These are phyloP conservation scores for Oryza punctata DNA, from an alignment of 176 grass and related monocot genomes.

Conservation along the genomic window DNA sequence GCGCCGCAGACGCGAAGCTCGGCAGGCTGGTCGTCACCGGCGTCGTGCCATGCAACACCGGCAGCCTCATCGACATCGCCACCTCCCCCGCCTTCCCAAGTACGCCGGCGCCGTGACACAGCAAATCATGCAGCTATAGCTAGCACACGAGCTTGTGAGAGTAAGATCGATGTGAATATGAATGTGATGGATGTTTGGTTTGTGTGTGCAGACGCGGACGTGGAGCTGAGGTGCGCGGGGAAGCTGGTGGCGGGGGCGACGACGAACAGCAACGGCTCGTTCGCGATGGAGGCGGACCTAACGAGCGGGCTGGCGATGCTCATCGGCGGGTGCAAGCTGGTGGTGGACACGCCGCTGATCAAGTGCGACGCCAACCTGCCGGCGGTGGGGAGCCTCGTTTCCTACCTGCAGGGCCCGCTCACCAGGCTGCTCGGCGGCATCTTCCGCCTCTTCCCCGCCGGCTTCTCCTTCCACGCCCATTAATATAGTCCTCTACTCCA, in stretches of 20 bases:
- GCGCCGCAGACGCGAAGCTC: slow-evolving; percentile 24
- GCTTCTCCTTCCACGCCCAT: slow-evolving; percentile 47
- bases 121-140: too few relatives aligned
- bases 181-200: too few relatives aligned
- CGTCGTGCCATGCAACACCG: slow-evolving; percentile 60
- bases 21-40: slow-evolving; percentile 44
- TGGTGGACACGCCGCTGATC: slow-evolving; percentile 63
- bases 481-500: not conserved
- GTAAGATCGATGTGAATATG: too few relatives aligned
- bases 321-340: slow-evolving; percentile 57
- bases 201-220: slow-evolving; percentile 46
- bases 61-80: slow-evolving; percentile 56
- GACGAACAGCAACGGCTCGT: slow-evolving; percentile 54
- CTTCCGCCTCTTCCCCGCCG: slow-evolving; percentile 48
- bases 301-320: slow-evolving; percentile 35
- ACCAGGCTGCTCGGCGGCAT: slow-evolving; percentile 42
- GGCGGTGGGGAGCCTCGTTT: slow-evolving; percentile 44
- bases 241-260: slow-evolving; percentile 53
- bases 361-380: slow-evolving; percentile 54
- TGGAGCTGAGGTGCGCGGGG: slow-evolving; percentile 54
- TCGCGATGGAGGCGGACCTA: slow-evolving; percentile 52
- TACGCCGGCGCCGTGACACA: too few relatives aligned
- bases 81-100: slow-evolving; percentile 55
- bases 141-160: too few relatives aligned
- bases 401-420: slow-evolving; percentile 57